Base-by-base conservation (phyloP, 2,329 filamentous ascomycete species). In the Dothidotthia symphoricarpi region DNA sequence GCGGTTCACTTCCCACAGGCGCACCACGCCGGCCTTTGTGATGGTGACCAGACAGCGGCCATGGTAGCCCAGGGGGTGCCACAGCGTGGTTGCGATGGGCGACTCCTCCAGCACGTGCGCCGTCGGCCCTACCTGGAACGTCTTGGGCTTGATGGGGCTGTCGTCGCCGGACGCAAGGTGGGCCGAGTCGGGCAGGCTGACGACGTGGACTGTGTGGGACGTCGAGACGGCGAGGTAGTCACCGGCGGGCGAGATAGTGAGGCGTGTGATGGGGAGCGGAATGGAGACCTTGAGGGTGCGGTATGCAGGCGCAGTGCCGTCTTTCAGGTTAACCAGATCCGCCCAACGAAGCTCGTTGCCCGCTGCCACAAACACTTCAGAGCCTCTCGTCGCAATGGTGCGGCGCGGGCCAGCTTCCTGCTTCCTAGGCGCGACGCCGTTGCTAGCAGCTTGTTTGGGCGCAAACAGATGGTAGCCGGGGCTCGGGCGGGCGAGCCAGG, bases 321-420 rank as follows among this genome's bases (percentile, higher is more conserved):
- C 86, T 71, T 94, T 95, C 58, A 97, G 67, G 42, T 83, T 80
- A 34, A 82, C 80, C 38, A 98, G 70, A 67, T 95, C 88, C 8
- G 86, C 84, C 89, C 93, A 98, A 65, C 90, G 79, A 45, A 98
- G 85, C 67, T 97, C 88, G 55, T 85, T 90, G 32, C 90, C 90
- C 27, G 86, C 83, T 14, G 89, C 90, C 10, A 88, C 82, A 62
- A 97, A 97, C 8, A 97, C 73, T 59, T 98, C 90, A 1, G 86
- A 88, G 12, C 86, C 89, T 42, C 91, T 77, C 33, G 80, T 81
- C 8, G 89, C 90, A 55, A 97, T 83, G 0, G 82, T 89, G 47
- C 71, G 73, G 14, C 63, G 67, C 1, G 78, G 69, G 2, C 74
- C 68, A n/a, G 48, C 35, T 22, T 53, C 51, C 31, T 56, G 47